A percentile compares a stretch with the other conserved stretches of the same genome.
phyloP scores from a whole-genome alignment of 306 rosid genomes.

The Cyamopsis tetragonoloba region DNA sequence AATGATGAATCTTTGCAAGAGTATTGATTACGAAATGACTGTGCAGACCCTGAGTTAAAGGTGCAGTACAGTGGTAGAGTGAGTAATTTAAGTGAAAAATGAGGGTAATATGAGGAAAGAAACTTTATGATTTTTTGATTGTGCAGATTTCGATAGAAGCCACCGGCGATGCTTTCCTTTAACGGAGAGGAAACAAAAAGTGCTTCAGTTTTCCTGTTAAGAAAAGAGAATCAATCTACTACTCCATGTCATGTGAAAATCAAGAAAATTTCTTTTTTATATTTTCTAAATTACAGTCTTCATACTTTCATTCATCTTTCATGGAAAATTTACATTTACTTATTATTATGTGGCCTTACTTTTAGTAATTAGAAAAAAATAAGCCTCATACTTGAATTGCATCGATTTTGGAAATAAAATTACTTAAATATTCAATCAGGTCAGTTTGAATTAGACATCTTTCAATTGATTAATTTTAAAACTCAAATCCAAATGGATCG shows the following conservation, averaged over 20 bases:
- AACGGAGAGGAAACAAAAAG: conserved; percentile 9
- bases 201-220: neutral
- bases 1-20: neutral
- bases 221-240: neutral
- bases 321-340: neutral
- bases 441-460: too few relatives aligned
- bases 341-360: too few relatives aligned
- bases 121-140: neutral
- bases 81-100: neutral
- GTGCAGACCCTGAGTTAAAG: conserved; percentile 2
- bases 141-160: neutral
- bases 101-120: conserved; percentile 24
- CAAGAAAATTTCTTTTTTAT: neutral
- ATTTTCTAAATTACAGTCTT: neutral
- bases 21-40: conserved; percentile 15
- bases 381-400: too few relatives aligned
- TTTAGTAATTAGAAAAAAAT: too few relatives aligned
- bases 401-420: too few relatives aligned
- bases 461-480: too few relatives aligned
- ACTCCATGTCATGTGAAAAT: neutral
- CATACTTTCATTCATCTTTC: neutral
- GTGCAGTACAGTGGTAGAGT: neutral
- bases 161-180: conserved; percentile 36
- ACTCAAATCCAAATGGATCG: too few relatives aligned
- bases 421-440: too few relatives aligned